A percentile compares a stretch with the other conserved stretches of the same genome.
Evolutionary conservation across 208 protist species (phyloP).

Genomic region (Crithidia fasciculata): DNA sequence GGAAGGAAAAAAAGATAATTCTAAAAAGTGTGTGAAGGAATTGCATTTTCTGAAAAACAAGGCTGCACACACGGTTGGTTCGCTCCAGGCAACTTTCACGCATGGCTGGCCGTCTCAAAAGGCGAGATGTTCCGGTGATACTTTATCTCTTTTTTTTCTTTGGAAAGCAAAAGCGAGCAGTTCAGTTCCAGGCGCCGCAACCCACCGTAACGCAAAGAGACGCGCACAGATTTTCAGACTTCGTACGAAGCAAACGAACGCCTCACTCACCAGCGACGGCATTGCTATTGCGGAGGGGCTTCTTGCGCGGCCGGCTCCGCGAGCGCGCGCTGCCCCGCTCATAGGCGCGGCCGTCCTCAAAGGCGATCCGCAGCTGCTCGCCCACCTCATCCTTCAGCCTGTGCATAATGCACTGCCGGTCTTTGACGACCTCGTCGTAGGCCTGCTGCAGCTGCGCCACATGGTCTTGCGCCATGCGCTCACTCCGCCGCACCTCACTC

Average conservation of each 20-base stretch:
- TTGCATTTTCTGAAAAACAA: too few species aligned
- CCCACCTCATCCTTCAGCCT: constrained; percentile 75
- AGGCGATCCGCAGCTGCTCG: constrained; percentile 73
- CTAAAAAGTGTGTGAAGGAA: too few species aligned
- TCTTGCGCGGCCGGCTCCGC: constrained; percentile 10
- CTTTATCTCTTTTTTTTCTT: too few species aligned
- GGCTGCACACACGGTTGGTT: too few species aligned
- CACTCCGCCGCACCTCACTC: constrained; percentile 67
- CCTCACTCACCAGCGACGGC: background rate
- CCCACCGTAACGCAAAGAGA: too few species aligned
- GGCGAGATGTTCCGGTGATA: too few species aligned
- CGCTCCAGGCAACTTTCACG: too few species aligned
- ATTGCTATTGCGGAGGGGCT: constrained; percentile 9
- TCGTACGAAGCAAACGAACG: background rate
- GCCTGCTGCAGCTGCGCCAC: constrained; percentile 65
- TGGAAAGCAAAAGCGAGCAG: too few species aligned
- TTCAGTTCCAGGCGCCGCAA: too few species aligned
- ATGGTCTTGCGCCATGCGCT: constrained; percentile 68
- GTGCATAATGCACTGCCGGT: constrained; percentile 68
- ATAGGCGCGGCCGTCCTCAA: constrained; percentile 69
- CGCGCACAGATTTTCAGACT: too few species aligned
- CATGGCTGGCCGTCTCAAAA: too few species aligned
- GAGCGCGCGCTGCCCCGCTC: constrained; percentile 36
- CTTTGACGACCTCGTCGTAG: constrained; percentile 76
- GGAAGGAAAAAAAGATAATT: too few species aligned